A percentile compares a stretch with the other conserved stretches of the same genome.
These are phyloP conservation scores for Tetraselmis chui DNA, from an alignment of 139 green algal species.

Conservation along the genomic window DNA sequence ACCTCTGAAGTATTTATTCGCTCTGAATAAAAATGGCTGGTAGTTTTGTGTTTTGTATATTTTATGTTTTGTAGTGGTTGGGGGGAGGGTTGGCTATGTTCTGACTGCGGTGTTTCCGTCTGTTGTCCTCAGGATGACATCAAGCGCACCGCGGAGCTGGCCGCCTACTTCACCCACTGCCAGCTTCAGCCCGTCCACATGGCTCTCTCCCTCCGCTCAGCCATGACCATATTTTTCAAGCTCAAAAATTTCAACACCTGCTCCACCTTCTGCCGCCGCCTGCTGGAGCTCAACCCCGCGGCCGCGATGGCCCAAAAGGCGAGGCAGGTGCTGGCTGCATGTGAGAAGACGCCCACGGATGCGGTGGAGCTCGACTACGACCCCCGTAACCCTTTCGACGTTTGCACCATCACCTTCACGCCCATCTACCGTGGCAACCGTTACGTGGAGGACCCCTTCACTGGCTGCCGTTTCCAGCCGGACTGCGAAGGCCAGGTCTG, in stretches of 20 bases:
- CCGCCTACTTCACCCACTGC: slow-evolving; percentile 98
- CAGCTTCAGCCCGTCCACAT: slow-evolving; percentile 80
- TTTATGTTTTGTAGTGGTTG: not conserved
- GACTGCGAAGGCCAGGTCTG: slow-evolving; percentile 75
- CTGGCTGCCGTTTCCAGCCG: slow-evolving; percentile 76
- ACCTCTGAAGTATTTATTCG: not conserved
- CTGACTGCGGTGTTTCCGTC: not conserved
- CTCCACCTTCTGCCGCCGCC: slow-evolving; percentile 80
- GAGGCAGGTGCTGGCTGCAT: slow-evolving; percentile 84
- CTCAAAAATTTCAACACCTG: slow-evolving; percentile 85
- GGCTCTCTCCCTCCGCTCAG: slow-evolving; percentile 75
- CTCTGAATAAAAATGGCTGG: not conserved
- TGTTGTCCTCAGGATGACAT: slow-evolving; percentile 48
- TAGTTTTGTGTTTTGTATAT: not conserved
- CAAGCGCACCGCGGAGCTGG: slow-evolving; percentile 78
- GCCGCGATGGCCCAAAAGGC: slow-evolving; percentile 65
- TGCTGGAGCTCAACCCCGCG: slow-evolving; percentile 91
- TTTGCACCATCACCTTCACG: slow-evolving; percentile 87
- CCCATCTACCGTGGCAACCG: slow-evolving; percentile 87
- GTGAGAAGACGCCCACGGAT: slow-evolving; percentile 85
- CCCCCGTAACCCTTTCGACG: slow-evolving; percentile 95
- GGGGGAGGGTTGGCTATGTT: not conserved
- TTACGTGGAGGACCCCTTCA: slow-evolving; percentile 78
- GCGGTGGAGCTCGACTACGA: slow-evolving; percentile 90
- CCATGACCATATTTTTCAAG: slow-evolving; percentile 96